These are phyloP conservation scores for Dalechampia spathulata DNA, from an alignment of 441 rosid species.

Conservation along the genomic window DNA sequence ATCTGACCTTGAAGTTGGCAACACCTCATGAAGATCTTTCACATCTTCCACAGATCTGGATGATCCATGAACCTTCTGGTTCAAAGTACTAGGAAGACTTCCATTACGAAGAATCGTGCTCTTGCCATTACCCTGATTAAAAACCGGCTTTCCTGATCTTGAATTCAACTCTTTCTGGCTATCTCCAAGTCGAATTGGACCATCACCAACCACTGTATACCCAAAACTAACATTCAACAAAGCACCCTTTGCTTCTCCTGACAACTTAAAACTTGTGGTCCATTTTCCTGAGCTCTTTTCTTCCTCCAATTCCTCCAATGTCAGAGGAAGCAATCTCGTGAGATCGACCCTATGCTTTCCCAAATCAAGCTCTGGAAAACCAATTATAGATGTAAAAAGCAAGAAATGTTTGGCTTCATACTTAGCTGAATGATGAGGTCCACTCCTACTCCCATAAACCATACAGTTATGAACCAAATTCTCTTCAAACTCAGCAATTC, in stretches of 20 bases:
- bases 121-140: conserved; percentile 33
- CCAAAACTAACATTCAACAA: conserved; percentile 79
- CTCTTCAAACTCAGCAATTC: conserved; percentile 69
- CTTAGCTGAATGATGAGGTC: conserved; percentile 82
- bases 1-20: conserved; percentile 45
- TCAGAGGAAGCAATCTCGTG: conserved; percentile 82
- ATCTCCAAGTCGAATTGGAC: conserved; percentile 26
- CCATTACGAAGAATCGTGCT: conserved; percentile 29
- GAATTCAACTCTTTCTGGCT: conserved; percentile 26
- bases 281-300: conserved; percentile 88
- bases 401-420: conserved; percentile 93
- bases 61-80: conserved; percentile 21
- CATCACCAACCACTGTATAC: conserved; percentile 61
- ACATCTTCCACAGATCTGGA: conserved; percentile 40
- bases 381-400: conserved; percentile 55
- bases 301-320: conserved; percentile 85
- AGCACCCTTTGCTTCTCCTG: conserved; percentile 77
- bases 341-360: conserved; percentile 96
- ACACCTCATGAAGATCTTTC: conserved; percentile 74
- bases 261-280: conserved; percentile 83
- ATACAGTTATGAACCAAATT: conserved; percentile 61
- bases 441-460: conserved; percentile 77
- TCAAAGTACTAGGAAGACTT: conserved; percentile 40
- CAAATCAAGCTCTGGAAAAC: conserved; percentile 64
- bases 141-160: conserved; percentile 25